Base-by-base conservation (phyloP, 108 stramenopile species). In the Pelagomonas calceolata region DNA sequence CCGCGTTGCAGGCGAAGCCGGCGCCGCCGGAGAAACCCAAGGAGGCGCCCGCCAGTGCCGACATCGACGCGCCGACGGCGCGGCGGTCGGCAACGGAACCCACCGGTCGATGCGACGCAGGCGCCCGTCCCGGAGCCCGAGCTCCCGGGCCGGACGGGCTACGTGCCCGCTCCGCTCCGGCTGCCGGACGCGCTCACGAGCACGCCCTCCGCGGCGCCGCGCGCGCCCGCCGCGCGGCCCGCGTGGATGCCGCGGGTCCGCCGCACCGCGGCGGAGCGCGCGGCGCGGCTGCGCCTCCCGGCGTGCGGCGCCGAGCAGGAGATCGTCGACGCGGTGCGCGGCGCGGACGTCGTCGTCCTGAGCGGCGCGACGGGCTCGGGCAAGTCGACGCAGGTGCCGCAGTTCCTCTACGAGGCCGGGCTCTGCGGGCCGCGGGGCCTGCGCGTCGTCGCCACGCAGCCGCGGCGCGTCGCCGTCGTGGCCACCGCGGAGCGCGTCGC, bases 251-350 rank as follows among this genome's bases (percentile, higher is more conserved):
- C 26, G 3, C 21, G 21, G 21, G 76, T 90, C 45, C 70, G 84
- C 63, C 75, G 93, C 30, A 87, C 91, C 4, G 67, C 71, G 0
- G 83, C 72, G 14, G 79, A 94, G 16, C 81, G 85, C 67, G 84
- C 79, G 32, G 70, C 77, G 15, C 90, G 98, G 36, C 89, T 79
- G 72, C 84, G 92, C 73, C 82, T 99, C 16, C 98, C 98, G 4
- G 94, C 96, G n/a, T 89, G 91, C 51, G 87, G 86, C 4, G 96
- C 97, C 95, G 98, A 99, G 76, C 94, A 88, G 78, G 98, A 99
- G 82, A 94, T 99, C 71, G 84, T 97, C 71, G 98, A 99, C 78
- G 89, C 92, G 0, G 83, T 99, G 63, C 82, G 89, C 21, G 79
- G 85, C 65, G 87, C 95, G 73, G 95, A 93, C 80, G 90, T 92